These are phyloP conservation scores for Boechera stricta DNA, from an alignment of 345 rosid genomes.

Conservation along the genomic window DNA sequence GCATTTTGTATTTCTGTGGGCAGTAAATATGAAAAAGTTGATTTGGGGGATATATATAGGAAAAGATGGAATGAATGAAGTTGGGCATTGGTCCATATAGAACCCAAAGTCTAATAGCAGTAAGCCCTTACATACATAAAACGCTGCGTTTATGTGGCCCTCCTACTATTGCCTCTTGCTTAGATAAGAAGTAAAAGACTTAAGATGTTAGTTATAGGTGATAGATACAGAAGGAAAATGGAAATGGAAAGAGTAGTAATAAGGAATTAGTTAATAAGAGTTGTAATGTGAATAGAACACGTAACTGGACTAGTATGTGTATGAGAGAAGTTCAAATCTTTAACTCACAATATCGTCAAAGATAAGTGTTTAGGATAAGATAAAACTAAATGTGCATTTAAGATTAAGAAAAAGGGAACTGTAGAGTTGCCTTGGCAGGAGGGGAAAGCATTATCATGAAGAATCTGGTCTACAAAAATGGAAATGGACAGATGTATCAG, in stretches of 20 bases:
- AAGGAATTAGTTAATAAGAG: constrained; percentile 3
- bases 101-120: too few species aligned
- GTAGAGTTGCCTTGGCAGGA: constrained; percentile 39
- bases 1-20: background rate
- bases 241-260: background rate
- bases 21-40: background rate
- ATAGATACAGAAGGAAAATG: background rate
- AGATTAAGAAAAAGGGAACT: constrained; percentile 17
- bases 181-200: background rate
- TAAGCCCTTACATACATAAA: too few species aligned
- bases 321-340: constrained; percentile 16
- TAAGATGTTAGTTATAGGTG: background rate
- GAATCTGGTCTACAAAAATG: constrained; percentile 4
- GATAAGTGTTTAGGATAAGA: constrained; percentile 13
- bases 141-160: background rate
- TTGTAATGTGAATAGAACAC: constrained; percentile 15
- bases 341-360: background rate
- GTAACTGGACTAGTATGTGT: constrained; percentile 14
- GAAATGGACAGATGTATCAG: constrained; percentile 7
- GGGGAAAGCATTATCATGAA: constrained; percentile 19
- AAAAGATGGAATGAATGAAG: background rate
- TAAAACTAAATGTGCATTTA: constrained; percentile 15
- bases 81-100: too few species aligned
- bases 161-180: constrained; percentile 4
- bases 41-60: background rate